Conservation (phyloP, 306 rosid species). For the Malus sieversii region DNA sequence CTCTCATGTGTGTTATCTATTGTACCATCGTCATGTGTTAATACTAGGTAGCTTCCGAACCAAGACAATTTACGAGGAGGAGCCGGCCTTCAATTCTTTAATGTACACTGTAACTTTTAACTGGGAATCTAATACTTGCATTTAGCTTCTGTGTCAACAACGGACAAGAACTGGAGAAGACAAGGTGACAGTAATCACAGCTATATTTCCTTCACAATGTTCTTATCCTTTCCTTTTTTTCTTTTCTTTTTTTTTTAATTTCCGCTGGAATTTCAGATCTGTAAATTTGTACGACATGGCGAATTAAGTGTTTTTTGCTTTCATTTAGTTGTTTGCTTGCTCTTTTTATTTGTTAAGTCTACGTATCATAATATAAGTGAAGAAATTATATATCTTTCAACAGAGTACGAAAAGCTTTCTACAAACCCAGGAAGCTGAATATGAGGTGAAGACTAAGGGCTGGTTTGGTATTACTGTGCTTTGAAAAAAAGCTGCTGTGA, state of each 20-base stretch:
- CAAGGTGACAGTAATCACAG: conserved; percentile 37
- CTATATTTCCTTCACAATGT: conserved; percentile 32
- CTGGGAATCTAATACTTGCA: conserved; percentile 54
- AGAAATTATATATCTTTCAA: too few relatives aligned
- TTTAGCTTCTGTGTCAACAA: conserved; percentile 46
- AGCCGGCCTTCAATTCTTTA: conserved; percentile 65
- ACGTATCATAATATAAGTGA: too few relatives aligned
- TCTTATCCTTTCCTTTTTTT: conserved; percentile 10
- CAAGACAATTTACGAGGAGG: conserved; percentile 33
- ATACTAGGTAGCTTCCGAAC: conserved; percentile 57
- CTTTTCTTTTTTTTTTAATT: neutral
- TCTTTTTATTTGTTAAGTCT: neutral
- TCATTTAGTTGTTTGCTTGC: neutral
- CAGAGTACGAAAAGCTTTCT: too few relatives aligned
- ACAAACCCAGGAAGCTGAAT: too few relatives aligned
- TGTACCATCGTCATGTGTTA: conserved; percentile 71
- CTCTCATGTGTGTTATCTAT: conserved; percentile 24
- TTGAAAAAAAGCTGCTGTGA: too few relatives aligned
- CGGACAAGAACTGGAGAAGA: conserved; percentile 30
- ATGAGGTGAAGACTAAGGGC: too few relatives aligned
- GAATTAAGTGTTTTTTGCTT: conserved; percentile 18
- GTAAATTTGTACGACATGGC: conserved; percentile 26
- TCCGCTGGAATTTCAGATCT: conserved; percentile 9
- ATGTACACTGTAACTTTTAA: conserved; percentile 61
- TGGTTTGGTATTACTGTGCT: too few relatives aligned